A percentile compares a stretch with the other conserved stretches of the same genome.
Evolutionary conservation across 495 filamentous ascomycete species (phyloP).

Genomic region (Aspergillus diversus): DNA sequence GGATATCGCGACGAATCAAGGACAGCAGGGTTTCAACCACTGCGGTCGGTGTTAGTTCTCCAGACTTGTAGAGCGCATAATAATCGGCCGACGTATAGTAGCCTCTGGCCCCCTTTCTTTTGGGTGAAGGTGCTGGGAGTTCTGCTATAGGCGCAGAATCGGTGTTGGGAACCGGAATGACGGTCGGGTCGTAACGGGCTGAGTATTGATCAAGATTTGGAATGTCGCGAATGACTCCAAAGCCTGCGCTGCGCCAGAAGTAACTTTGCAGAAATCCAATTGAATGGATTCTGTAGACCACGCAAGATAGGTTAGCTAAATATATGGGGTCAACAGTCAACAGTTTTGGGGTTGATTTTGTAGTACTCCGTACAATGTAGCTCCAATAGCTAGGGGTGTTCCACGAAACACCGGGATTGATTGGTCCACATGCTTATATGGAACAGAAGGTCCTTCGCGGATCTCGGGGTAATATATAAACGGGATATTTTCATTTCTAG

Average conservation of each 20-base stretch:
- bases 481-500: constrained; percentile 22
- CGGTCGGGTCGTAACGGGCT: constrained; percentile 80
- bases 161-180: constrained; percentile 63
- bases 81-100: constrained; percentile 80
- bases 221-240: constrained; percentile 62
- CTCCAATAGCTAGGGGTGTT: constrained; percentile 51
- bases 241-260: constrained; percentile 78
- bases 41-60: constrained; percentile 67
- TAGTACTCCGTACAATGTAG: constrained; percentile 55
- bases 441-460: constrained; percentile 45
- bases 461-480: constrained; percentile 50
- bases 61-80: constrained; percentile 69
- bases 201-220: constrained; percentile 59
- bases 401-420: constrained; percentile 60
- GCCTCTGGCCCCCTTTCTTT: constrained; percentile 41
- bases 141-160: constrained; percentile 36
- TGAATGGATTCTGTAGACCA: constrained; percentile 52
- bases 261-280: constrained; percentile 57
- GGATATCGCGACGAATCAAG: constrained; percentile 63
- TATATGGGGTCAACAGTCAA: background rate
- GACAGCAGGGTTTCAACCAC: constrained; percentile 73
- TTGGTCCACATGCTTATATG: constrained; percentile 53
- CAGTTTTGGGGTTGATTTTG: background rate
- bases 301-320: background rate
- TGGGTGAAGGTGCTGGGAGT: constrained; percentile 28